These are phyloP conservation scores for Roridomyces roridus DNA, from an alignment of 768 basidiomycete species.

Conservation along the genomic window DNA sequence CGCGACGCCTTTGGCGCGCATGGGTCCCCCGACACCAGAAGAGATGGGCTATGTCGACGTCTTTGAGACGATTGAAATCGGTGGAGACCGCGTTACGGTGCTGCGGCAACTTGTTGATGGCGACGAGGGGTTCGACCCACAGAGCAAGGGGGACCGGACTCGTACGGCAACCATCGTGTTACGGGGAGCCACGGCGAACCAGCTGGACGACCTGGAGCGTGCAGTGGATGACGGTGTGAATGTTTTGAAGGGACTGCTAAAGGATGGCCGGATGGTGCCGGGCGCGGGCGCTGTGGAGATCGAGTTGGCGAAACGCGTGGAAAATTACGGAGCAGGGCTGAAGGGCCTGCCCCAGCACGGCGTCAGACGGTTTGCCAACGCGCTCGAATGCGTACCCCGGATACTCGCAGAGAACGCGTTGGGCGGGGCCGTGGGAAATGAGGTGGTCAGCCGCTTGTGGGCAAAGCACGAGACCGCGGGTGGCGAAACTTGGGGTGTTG, in stretches of 20 bases:
- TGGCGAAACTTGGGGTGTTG: slow-evolving; percentile 83
- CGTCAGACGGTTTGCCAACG: slow-evolving; percentile 86
- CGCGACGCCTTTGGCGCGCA: slow-evolving; percentile 93
- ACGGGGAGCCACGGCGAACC: slow-evolving; percentile 93
- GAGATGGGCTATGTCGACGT: slow-evolving; percentile 95
- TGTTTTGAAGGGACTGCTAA: slow-evolving; percentile 91
- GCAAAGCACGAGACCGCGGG: slow-evolving; percentile 85
- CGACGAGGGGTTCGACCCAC: slow-evolving; percentile 66
- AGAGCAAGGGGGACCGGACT: slow-evolving; percentile 68
- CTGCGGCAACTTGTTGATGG: slow-evolving; percentile 80
- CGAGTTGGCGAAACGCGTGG: slow-evolving; percentile 86
- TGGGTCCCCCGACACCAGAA: slow-evolving; percentile 95
- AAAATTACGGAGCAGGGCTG: slow-evolving; percentile 84
- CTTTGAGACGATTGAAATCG: slow-evolving; percentile 95
- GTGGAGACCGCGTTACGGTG: slow-evolving; percentile 97
- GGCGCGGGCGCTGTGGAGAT: slow-evolving; percentile 96
- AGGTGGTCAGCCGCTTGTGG: slow-evolving; percentile 87
- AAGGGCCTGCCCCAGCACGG: slow-evolving; percentile 94
- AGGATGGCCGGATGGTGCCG: slow-evolving; percentile 88
- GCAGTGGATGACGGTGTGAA: slow-evolving; percentile 97
- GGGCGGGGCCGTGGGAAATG: slow-evolving; percentile 90
- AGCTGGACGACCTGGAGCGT: slow-evolving; percentile 93
- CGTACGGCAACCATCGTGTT: slow-evolving; percentile 94
- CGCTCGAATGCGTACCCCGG: slow-evolving; percentile 91
- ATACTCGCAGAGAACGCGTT: slow-evolving; percentile 96